Conservation (phyloP, 495 filamentous ascomycete species). For the Xylaria sp. region DNA sequence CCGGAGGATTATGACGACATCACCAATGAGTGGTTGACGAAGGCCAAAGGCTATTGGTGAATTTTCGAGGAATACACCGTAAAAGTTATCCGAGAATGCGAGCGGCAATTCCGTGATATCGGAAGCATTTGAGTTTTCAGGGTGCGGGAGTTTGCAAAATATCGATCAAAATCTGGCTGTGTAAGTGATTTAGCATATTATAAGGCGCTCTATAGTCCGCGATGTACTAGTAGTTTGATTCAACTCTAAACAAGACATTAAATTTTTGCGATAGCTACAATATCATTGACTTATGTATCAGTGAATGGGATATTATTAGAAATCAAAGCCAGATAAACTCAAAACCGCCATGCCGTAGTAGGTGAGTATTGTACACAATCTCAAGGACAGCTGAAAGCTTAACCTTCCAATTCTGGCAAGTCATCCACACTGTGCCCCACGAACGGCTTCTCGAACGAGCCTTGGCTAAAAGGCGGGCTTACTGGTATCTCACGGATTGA, state of each 20-base stretch:
- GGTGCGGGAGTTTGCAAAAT: not conserved
- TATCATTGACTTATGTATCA: not conserved
- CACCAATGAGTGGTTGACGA: slow-evolving; percentile 60
- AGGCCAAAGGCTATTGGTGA: slow-evolving; percentile 7
- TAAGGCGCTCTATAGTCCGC: not conserved
- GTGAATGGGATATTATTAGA: not conserved
- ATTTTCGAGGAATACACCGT: not conserved
- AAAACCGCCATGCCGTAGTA: not conserved
- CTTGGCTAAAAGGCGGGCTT: slow-evolving; percentile 10
- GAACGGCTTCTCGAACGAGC: slow-evolving; percentile 8
- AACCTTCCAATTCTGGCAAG: slow-evolving; percentile 17
- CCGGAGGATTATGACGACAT: slow-evolving; percentile 67
- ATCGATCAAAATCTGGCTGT: not conserved
- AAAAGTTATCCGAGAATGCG: not conserved
- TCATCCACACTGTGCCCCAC: slow-evolving; percentile 1
- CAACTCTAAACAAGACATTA: not conserved
- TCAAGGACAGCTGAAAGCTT: not conserved
- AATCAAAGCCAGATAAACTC: not conserved
- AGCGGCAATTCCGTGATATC: not conserved
- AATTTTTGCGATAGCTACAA: not conserved
- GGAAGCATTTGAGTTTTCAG: not conserved
- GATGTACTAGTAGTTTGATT: not conserved
- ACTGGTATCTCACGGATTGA: slow-evolving; percentile 12
- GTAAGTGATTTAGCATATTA: not conserved
- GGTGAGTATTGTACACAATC: slow-evolving; percentile 5